These are phyloP conservation scores for Syzygium grande DNA, from an alignment of 345 rosid genomes.

Conservation along the genomic window DNA sequence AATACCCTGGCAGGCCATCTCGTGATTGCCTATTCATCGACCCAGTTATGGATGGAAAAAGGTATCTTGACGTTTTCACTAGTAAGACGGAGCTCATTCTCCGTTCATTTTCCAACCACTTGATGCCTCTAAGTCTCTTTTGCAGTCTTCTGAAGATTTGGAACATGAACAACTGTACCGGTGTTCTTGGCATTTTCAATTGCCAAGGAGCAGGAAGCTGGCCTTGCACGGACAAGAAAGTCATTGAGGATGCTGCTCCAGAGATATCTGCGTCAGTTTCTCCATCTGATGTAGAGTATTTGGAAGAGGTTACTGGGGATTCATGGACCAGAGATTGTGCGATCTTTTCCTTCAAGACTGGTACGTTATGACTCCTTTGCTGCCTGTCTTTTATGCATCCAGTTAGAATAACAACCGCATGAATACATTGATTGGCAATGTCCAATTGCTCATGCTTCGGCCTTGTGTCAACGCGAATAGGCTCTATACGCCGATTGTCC, in stretches of 20 bases:
- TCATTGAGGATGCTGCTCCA: not conserved
- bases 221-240: slow-evolving; percentile 25
- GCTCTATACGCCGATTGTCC: slow-evolving; percentile 15
- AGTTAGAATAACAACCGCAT: not conserved
- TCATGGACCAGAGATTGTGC: slow-evolving; percentile 41
- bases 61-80: slow-evolving; percentile 12
- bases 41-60: slow-evolving; percentile 46
- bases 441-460: not conserved
- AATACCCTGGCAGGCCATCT: slow-evolving; percentile 47
- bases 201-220: slow-evolving; percentile 57
- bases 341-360: slow-evolving; percentile 37
- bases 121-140: not conserved
- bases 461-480: slow-evolving; percentile 2
- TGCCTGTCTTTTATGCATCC: not conserved
- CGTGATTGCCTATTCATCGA: slow-evolving; percentile 46
- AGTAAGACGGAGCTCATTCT: not conserved
- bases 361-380: not conserved
- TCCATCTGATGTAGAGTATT: slow-evolving; percentile 35
- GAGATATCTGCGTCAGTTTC: slow-evolving; percentile 25
- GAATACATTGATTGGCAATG: not conserved
- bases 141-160: slow-evolving; percentile 46
- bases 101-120: not conserved
- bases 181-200: slow-evolving; percentile 46
- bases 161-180: slow-evolving; percentile 47
- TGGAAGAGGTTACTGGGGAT: slow-evolving; percentile 41